These are phyloP conservation scores for Lachnellula suecica DNA, from an alignment of 2,329 filamentous ascomycete genomes.

Conservation along the genomic window DNA sequence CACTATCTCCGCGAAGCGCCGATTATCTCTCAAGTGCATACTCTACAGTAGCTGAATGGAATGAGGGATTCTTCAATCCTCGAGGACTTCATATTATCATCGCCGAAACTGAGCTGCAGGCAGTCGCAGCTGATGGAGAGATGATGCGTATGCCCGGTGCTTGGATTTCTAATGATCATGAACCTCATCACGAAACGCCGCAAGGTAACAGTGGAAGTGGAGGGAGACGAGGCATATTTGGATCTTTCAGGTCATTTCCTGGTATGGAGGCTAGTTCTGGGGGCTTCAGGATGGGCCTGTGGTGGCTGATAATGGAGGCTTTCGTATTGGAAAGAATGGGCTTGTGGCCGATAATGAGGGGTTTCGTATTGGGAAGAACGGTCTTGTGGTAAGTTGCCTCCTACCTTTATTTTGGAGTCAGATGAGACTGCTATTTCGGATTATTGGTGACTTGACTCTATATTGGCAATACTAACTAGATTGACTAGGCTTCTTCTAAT, in stretches of 20 bases:
- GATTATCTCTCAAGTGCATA: conserved; percentile 35
- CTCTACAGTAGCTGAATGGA: conserved; percentile 52
- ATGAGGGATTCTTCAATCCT: conserved; percentile 54
- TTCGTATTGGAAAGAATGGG: conserved; percentile 21
- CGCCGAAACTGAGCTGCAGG: conserved; percentile 41
- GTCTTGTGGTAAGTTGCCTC: conserved; percentile 12
- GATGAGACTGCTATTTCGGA: no score
- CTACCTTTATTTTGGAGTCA: background rate
- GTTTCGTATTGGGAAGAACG: conserved; percentile 21
- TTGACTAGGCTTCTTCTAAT: conserved; percentile 11
- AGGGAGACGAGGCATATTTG: conserved; percentile 4
- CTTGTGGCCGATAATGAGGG: conserved; percentile 25
- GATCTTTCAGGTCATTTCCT: conserved; percentile 11
- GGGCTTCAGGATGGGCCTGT: conserved; percentile 25
- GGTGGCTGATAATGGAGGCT: conserved; percentile 26
- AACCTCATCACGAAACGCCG: conserved; percentile 7
- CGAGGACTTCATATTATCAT: conserved; percentile 44
- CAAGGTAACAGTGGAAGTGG: background rate
- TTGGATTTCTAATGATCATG: conserved; percentile 40
- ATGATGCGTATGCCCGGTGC: conserved; percentile 41
- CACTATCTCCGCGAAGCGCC: background rate
- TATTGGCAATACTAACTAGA: background rate
- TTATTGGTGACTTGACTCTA: no score
- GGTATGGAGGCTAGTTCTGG: conserved; percentile 2
- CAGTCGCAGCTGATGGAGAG: conserved; percentile 38